Evolutionary conservation across 192 early-diverging fungal species (phyloP), one percentile per base, ranked within the genome.

Genomic region (Backusella australiensis): DNA sequence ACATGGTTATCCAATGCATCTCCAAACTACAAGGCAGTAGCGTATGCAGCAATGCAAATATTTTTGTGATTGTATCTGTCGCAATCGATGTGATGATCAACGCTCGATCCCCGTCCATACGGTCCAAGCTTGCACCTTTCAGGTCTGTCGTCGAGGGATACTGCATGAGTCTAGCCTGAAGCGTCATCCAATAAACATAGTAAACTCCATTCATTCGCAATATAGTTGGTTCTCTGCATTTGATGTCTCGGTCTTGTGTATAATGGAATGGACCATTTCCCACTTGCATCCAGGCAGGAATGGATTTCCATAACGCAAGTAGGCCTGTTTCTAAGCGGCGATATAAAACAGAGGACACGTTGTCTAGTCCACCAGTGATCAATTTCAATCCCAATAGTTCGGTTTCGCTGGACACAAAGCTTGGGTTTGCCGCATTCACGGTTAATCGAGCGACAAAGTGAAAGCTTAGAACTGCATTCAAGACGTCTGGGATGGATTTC

Each of bases 1-100:
- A 59, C 29, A 80, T 49, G 6, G 56, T 74, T 11, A 80, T 3
- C 69, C 69, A 71, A 23, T 80, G 73, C 23, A 63, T 26, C n/a
- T 80, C 78, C 2, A 80, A 14, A n/a, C 68, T 72, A 67, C 78
- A 80, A 36, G 78, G 74, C n/a, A 39, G n/a, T 3, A 68, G 68
- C 3, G n/a, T 17, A 17, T 71, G 36, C 3, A 80, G 69, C 4
- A 71, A 59, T 29, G 67, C 44, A 32, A 32, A 49, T 12, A 75
- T 59, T 23, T 74, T 74, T 8, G 69, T 53, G 23, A 80, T 72
- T 46, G 78, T 69, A 34, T 80, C 78, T 12, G 65, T 75, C 23
- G 44, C 39, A 39, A 80, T 80, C 23, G 78, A 75, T 6, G 75
- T 74, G 21, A 80, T 75, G 6, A 71, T 53, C 5, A 75, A 32